Conservation (phyloP, 768 basidiomycete genomes). For the Collybiopsis luxurians region DNA sequence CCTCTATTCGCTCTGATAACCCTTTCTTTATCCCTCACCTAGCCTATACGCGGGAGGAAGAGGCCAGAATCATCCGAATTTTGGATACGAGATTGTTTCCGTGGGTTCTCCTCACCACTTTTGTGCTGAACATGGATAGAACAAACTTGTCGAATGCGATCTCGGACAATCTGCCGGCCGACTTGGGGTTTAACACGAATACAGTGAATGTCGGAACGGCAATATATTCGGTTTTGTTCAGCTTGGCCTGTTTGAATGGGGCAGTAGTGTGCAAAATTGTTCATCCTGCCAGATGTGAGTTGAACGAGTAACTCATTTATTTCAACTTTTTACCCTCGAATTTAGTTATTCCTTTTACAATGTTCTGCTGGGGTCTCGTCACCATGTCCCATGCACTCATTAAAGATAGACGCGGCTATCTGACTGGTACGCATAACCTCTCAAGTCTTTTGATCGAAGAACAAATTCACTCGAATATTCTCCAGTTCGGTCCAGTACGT, state of each 20-base stretch:
- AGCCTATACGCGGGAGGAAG: conserved; percentile 30
- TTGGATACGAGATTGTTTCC: conserved; percentile 26
- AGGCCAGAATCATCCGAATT: conserved; percentile 26
- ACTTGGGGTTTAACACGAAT: conserved; percentile 38
- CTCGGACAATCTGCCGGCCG: conserved; percentile 34
- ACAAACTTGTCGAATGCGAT: conserved; percentile 41
- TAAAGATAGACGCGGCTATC: conserved; percentile 32
- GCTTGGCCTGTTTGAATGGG: conserved; percentile 31
- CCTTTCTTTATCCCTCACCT: conserved; percentile 24
- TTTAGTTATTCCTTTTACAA: conserved; percentile 35
- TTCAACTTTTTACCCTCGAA: background rate
- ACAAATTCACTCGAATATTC: too few species aligned
- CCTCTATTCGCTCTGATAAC: conserved; percentile 15
- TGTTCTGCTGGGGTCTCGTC: conserved; percentile 39
- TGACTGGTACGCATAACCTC: conserved; percentile 22
- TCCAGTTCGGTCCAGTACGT: conserved; percentile 31
- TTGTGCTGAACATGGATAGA: conserved; percentile 37
- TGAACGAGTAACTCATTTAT: background rate
- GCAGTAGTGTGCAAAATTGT: conserved; percentile 38
- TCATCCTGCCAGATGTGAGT: conserved; percentile 33
- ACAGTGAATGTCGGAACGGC: conserved; percentile 37
- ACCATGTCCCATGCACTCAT: conserved; percentile 34
- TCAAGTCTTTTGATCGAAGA: too few species aligned
- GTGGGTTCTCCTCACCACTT: conserved; percentile 31
- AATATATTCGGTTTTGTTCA: conserved; percentile 33